A percentile compares a stretch with the other conserved stretches of the same genome.
phyloP scores from a whole-genome alignment of 345 rosid species.

The Euphorbia lathyris region DNA sequence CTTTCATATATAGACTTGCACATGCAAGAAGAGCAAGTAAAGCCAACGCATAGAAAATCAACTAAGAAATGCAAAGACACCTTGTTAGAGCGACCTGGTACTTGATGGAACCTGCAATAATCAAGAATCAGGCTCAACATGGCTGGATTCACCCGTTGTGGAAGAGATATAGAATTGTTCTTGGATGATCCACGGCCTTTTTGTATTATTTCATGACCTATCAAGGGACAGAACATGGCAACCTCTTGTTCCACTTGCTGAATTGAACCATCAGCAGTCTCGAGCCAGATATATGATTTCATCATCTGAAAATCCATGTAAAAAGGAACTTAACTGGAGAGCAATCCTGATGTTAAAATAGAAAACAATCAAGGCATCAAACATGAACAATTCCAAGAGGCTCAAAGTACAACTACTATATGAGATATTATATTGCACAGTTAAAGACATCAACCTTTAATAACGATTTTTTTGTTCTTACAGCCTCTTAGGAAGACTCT shows the following conservation, averaged over 20 bases:
- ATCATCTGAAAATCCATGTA: no score
- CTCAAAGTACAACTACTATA: not conserved
- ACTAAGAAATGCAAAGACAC: no score
- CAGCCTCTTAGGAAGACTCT: not conserved
- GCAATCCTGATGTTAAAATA: no score
- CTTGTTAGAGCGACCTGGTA: conserved; percentile 77
- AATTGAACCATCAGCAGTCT: conserved; percentile 79
- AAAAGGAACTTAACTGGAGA: no score
- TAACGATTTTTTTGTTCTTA: no score
- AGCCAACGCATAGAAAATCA: no score
- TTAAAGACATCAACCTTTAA: not conserved
- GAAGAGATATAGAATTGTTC: conserved; percentile 74
- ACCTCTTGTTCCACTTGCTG: conserved; percentile 93
- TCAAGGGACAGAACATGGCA: conserved; percentile 92
- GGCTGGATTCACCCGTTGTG: conserved; percentile 77
- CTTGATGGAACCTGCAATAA: conserved; percentile 84
- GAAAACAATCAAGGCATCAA: no score
- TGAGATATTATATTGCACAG: not conserved
- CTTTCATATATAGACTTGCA: no score
- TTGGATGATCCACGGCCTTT: conserved; percentile 82
- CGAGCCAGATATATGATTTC: conserved; percentile 88
- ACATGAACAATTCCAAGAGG: no score
- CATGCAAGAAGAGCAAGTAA: no score
- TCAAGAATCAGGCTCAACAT: conserved; percentile 75
- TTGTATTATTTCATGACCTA: conserved; percentile 69